These are phyloP conservation scores for Porcisia hertigi DNA, from an alignment of 208 protist species.

Conservation along the genomic window DNA sequence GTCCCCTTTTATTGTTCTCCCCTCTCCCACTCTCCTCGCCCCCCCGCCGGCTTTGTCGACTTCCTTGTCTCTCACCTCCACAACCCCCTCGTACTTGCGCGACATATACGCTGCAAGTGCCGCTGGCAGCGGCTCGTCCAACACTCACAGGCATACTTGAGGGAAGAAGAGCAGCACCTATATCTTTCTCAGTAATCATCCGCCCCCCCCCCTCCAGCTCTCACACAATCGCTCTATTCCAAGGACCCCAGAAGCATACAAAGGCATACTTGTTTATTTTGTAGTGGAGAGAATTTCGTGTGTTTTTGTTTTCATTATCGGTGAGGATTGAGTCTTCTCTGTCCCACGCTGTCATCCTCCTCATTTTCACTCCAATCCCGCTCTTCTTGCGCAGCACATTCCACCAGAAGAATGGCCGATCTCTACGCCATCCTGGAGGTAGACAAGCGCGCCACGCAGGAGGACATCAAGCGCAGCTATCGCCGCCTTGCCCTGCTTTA, in stretches of 20 bases:
- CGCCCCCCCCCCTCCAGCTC: background rate
- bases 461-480: conserved; percentile 88
- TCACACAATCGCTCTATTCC: background rate
- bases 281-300: too few species aligned
- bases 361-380: background rate
- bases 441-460: conserved; percentile 44
- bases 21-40: too few species aligned
- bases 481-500: conserved; percentile 70
- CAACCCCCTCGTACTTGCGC: background rate
- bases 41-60: background rate
- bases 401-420: conserved; percentile 31
- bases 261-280: too few species aligned
- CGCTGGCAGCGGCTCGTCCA: background rate
- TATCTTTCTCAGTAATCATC: background rate
- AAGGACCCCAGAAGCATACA: too few species aligned
- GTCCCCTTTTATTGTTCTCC: background rate
- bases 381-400: background rate
- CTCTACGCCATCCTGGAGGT: conserved; percentile 85
- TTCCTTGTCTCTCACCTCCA: background rate
- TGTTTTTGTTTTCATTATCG: too few species aligned
- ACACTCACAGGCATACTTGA: background rate
- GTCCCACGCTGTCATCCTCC: too few species aligned
- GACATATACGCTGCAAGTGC: background rate
- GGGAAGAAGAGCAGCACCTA: background rate
- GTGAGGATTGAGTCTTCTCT: too few species aligned